Conservation (phyloP, 345 rosid genomes). For the Litchi chinensis region DNA sequence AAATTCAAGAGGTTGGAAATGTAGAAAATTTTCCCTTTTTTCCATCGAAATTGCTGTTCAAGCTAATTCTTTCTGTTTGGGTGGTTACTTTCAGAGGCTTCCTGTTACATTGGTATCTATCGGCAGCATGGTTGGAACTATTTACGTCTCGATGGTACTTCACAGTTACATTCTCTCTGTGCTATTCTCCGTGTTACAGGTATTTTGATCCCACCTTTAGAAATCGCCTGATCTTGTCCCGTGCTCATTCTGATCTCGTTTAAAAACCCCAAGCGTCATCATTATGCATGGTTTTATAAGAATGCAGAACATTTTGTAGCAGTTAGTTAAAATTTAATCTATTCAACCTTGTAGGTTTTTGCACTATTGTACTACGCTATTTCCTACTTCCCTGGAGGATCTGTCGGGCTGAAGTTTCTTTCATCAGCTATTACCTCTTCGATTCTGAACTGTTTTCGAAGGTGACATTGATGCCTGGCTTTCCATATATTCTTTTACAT, state of each 20-base stretch:
- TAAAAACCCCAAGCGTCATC: background rate
- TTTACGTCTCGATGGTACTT: slow-evolving; percentile 69
- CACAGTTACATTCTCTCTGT: slow-evolving; percentile 74
- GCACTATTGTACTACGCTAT: slow-evolving; percentile 45
- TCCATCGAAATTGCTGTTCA: too few species aligned
- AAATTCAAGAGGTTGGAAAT: background rate
- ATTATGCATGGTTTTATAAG: background rate
- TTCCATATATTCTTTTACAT: background rate
- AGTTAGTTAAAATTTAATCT: slow-evolving; percentile 3
- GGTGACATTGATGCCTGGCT: slow-evolving; percentile 32
- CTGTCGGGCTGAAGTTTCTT: slow-evolving; percentile 44
- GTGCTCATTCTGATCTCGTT: background rate
- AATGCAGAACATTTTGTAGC: background rate
- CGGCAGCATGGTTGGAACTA: slow-evolving; percentile 64
- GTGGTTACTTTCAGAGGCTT: slow-evolving; percentile 52
- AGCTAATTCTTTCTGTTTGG: background rate
- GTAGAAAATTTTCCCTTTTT: background rate
- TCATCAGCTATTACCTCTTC: slow-evolving; percentile 42
- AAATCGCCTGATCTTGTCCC: background rate
- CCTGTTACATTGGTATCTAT: slow-evolving; percentile 61
- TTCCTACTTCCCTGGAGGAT: slow-evolving; percentile 61
- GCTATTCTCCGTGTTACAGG: slow-evolving; percentile 69
- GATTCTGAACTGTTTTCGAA: slow-evolving; percentile 41
- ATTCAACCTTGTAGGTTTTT: slow-evolving; percentile 36
- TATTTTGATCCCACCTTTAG: slow-evolving; percentile 18